phyloP scores from a whole-genome alignment of 2,329 filamentous ascomycete genomes.

The Calonectria henricotiae region DNA sequence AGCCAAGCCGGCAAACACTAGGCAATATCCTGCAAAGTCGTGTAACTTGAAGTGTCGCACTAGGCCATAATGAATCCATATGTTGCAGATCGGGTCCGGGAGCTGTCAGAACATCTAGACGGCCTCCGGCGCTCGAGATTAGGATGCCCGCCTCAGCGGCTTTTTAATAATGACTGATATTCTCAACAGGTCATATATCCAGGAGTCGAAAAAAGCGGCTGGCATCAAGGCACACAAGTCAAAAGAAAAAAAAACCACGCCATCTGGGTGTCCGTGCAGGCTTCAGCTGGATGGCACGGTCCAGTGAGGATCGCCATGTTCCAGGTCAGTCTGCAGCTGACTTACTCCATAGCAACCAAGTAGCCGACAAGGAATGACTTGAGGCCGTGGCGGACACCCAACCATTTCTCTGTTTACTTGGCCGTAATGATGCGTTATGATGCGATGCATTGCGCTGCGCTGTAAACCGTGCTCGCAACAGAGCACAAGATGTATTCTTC shows the following conservation, averaged over 20 bases:
- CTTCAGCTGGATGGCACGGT: slow-evolving; percentile 2
- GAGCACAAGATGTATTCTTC: neutral
- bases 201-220: neutral
- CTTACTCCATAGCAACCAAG: neutral
- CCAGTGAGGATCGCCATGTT: neutral
- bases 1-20: slow-evolving; percentile 9
- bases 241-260: neutral
- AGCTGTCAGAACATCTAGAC: neutral
- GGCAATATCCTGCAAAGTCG: neutral
- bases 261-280: neutral
- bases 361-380: neutral
- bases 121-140: slow-evolving; percentile 2
- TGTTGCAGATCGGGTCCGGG: neutral
- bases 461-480: neutral
- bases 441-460: neutral
- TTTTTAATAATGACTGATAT: neutral
- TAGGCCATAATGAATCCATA: neutral
- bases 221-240: slow-evolving; percentile 9
- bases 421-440: neutral
- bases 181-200: neutral
- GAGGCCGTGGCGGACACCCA: neutral
- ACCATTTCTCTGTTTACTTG: neutral
- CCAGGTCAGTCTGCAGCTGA: neutral
- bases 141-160: neutral
- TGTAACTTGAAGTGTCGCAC: neutral